Percentiles rank a stretch among this genome's conserved stretches.
Conservation (phyloP, 148 eudicot genomes). For the Silene conica region DNA sequence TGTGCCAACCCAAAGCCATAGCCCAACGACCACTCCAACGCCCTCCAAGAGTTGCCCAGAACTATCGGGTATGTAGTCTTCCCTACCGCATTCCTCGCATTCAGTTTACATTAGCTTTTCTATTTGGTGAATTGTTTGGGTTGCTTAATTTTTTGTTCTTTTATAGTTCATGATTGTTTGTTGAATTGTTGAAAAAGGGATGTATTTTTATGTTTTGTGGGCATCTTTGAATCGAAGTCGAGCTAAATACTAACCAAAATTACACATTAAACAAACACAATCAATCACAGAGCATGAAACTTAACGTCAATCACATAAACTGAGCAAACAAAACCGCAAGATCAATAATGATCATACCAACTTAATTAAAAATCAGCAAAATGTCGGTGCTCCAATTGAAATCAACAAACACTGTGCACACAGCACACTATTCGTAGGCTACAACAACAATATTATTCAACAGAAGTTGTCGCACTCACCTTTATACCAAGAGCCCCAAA, state of each 20-base stretch:
- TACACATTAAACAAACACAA: constrained; percentile 4
- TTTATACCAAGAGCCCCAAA: background rate
- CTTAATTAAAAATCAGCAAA: constrained; percentile 14
- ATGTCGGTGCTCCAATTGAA: background rate
- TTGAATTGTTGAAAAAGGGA: too few relatives aligned
- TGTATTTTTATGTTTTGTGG: too few relatives aligned
- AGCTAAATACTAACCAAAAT: background rate
- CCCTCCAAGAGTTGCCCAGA: too few relatives aligned
- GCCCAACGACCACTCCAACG: too few relatives aligned
- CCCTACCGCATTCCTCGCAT: too few relatives aligned
- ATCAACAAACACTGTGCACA: background rate
- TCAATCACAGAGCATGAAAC: constrained; percentile 1
- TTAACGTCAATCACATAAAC: constrained; percentile 1
- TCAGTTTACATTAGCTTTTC: too few relatives aligned
- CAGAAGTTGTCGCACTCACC: background rate
- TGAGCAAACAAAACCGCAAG: background rate
- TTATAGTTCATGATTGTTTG: too few relatives aligned
- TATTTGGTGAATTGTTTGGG: too few relatives aligned
- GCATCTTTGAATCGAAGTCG: too few relatives aligned
- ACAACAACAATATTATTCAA: constrained; percentile 13
- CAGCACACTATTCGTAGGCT: constrained; percentile 16
- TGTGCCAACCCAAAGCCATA: too few relatives aligned
- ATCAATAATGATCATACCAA: constrained; percentile 6
- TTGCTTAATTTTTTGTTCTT: too few relatives aligned
- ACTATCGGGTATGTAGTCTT: too few relatives aligned